Base-by-base conservation (phyloP, 495 filamentous ascomycete genomes). In the Hypoxylon lenormandii region DNA sequence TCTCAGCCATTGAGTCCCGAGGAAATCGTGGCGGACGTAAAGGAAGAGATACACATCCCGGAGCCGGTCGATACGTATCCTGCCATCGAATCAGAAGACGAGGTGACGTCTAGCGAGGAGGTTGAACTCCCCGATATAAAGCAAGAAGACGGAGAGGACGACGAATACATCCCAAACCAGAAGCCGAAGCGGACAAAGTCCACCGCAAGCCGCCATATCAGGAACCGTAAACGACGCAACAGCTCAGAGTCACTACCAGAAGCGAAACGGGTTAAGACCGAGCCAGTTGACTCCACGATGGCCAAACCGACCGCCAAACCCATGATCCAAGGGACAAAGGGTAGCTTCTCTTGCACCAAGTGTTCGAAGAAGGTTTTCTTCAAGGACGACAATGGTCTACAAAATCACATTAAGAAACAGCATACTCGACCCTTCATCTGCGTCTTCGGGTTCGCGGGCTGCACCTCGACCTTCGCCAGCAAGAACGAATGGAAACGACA, bases 401-500 rank as follows among this genome's bases (percentile, higher is more conserved):
- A 86, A 49, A 80, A 75, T 30, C 85, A 88, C 73, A 78, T 81
- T 69, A 81, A 82, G 64, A 80, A 80, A 53, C 76, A 81, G 56
- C 81, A 87, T 54, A 84, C 82, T 1, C 88, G 91, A 3, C 86
- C 88, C 0, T 97, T 94, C 76, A 79, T 83, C 48, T 98, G 94
- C 80, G 89, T 90, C 60, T 94, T 97, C 79, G 77, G 64, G 2
- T 68, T 72, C 38, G 69, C 69, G 19, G 69, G 69, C 15, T 72
- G 69, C 21, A 64, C 22, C 21, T 69, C 64, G 12, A 72, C 69
- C 2, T 72, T 72, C 49, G 64, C 69, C 4, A 72, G 69, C 30
- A 67, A 68, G 54, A 72, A 67, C 33, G 69, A 72, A 76, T 98
- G 92, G 92, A 94, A 97, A 77, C 89, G 94, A 0, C 94, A 98